These are phyloP conservation scores for Tetracentron sinense DNA, from an alignment of 164 flowering plant genomes.

Conservation along the genomic window DNA sequence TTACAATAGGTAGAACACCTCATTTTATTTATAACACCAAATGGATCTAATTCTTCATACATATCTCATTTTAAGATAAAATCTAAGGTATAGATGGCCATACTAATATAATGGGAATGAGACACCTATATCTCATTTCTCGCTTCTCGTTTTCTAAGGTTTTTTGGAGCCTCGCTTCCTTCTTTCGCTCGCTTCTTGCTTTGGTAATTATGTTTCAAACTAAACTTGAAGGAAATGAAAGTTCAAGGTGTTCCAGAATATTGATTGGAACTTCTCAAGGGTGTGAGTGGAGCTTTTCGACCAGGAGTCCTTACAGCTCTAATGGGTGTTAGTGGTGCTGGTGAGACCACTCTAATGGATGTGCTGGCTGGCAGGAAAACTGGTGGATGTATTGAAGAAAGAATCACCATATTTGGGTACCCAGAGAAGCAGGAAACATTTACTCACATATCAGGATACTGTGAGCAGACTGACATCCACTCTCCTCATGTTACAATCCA, in stretches of 20 bases:
- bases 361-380: slow-evolving; percentile 54
- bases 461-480: slow-evolving; percentile 54
- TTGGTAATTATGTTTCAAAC: no score
- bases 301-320: slow-evolving; percentile 60
- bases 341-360: slow-evolving; percentile 53
- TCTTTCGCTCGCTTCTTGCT: no score
- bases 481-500: slow-evolving; percentile 44
- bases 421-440: slow-evolving; percentile 52
- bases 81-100: no score
- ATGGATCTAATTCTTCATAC: no score
- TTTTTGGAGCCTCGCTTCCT: no score
- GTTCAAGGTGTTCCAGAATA: slow-evolving; percentile 29
- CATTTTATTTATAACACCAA: background rate
- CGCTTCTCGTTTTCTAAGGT: no score
- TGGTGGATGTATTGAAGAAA: slow-evolving; percentile 43
- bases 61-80: no score
- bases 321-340: slow-evolving; percentile 62
- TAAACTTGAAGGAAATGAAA: slow-evolving; percentile 33
- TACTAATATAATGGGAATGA: no score
- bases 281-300: slow-evolving; percentile 45
- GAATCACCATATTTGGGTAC: slow-evolving; percentile 39
- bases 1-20: slow-evolving; percentile 23
- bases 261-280: slow-evolving; percentile 33
- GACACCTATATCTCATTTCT: no score
- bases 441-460: slow-evolving; percentile 48